Percentiles rank a stretch among this genome's conserved stretches.
phyloP scores from a whole-genome alignment of 495 filamentous ascomycete species.

The Aspergillus affinis region DNA sequence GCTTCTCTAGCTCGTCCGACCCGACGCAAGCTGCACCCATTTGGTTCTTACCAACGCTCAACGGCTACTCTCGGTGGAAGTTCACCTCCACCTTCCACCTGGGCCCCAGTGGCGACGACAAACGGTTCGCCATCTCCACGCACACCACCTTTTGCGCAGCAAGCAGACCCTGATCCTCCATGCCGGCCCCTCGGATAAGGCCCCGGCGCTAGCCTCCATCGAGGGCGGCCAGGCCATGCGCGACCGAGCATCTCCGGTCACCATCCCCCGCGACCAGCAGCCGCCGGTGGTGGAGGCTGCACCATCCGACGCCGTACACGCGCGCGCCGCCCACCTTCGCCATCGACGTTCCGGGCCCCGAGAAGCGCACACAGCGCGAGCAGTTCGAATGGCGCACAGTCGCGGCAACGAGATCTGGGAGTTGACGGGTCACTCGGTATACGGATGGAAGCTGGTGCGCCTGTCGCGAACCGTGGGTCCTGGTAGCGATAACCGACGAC shows the following conservation, averaged over 20 bases:
- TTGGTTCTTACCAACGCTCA: constrained; percentile 18
- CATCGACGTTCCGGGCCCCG: constrained; percentile 3
- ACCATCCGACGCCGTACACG: background rate
- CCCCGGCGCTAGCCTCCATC: constrained; percentile 8
- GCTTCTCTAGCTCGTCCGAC: background rate
- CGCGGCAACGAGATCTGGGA: constrained; percentile 20
- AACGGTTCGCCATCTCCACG: constrained; percentile 14
- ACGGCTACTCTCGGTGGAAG: constrained; percentile 22
- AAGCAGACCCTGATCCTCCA: constrained; percentile 11
- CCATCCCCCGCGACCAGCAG: background rate
- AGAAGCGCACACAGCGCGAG: constrained; percentile 10
- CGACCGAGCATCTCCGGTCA: background rate
- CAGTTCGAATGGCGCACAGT: constrained; percentile 19
- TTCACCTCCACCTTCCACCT: constrained; percentile 18
- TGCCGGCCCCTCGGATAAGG: constrained; percentile 12
- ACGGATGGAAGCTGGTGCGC: constrained; percentile 18
- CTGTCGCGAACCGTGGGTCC: constrained; percentile 6
- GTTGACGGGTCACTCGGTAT: constrained; percentile 11
- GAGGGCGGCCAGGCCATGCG: constrained; percentile 1
- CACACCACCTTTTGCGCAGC: background rate
- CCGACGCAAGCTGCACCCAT: constrained; percentile 8
- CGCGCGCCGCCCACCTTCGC: constrained; percentile 8
- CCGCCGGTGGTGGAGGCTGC: background rate
- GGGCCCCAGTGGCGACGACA: constrained; percentile 19
- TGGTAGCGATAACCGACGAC: constrained; percentile 13